Percentiles rank a stretch among this genome's conserved stretches.
phyloP scores from a whole-genome alignment of 1,284 basidiomycete species.

The Pterulicium gracile region DNA sequence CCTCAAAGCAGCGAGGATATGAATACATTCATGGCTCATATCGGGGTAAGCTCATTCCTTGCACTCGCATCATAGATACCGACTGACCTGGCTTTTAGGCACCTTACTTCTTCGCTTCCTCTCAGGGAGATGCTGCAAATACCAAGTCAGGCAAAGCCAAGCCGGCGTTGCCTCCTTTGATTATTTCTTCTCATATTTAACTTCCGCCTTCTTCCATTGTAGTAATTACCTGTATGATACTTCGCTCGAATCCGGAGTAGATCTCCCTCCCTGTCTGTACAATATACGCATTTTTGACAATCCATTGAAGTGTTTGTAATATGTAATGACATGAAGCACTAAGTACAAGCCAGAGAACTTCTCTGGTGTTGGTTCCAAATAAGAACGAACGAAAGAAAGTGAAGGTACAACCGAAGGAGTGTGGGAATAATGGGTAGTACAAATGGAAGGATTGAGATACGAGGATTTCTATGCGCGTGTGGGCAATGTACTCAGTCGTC shows the following conservation, averaged over 20 bases:
- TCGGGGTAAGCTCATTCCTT: background rate
- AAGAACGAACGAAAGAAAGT: slow-evolving; percentile 9
- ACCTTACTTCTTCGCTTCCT: too few relatives aligned
- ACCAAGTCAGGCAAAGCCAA: background rate
- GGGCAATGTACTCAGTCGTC: slow-evolving; percentile 29
- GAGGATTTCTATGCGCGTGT: background rate
- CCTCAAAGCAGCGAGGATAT: background rate
- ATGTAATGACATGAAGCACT: too few relatives aligned
- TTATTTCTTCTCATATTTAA: background rate
- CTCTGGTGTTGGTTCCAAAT: too few relatives aligned
- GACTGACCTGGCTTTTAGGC: too few relatives aligned
- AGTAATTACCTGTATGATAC: background rate
- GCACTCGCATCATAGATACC: too few relatives aligned
- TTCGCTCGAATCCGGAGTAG: too few relatives aligned
- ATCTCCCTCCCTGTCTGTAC: too few relatives aligned
- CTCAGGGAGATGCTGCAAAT: background rate
- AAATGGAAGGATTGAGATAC: background rate
- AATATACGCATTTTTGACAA: too few relatives aligned
- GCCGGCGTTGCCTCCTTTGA: background rate
- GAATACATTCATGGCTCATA: background rate
- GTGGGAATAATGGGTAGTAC: slow-evolving; percentile 5
- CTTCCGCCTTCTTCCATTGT: background rate
- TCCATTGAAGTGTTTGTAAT: too few relatives aligned
- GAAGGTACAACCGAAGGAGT: slow-evolving; percentile 8
- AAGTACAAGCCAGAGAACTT: too few relatives aligned